Evolutionary conservation across 768 basidiomycete species (phyloP).

Genomic region (Hypholoma fasciculare): DNA sequence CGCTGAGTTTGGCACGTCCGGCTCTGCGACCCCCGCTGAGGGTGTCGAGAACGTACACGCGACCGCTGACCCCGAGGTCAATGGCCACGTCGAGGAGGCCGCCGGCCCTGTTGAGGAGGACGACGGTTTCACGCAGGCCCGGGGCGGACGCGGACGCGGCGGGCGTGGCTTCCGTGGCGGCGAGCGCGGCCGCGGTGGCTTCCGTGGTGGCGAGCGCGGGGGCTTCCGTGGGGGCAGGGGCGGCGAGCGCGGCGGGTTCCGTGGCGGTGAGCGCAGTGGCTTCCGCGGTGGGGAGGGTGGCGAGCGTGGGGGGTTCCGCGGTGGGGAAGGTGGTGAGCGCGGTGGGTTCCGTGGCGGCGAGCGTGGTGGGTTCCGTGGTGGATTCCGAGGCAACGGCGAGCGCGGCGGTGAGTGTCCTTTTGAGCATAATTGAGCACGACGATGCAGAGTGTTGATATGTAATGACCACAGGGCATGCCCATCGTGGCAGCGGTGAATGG

Average conservation of each 20-base stretch:
- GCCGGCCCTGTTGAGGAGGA: conserved; percentile 40
- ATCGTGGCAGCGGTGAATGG: conserved; percentile 29
- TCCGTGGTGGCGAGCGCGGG: conserved; percentile 31
- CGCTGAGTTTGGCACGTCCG: conserved; percentile 75
- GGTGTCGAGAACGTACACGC: conserved; percentile 3
- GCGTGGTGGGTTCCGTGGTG: conserved; percentile 37
- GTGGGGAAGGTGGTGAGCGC: conserved; percentile 26
- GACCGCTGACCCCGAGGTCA: neutral
- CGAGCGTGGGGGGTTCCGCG: conserved; percentile 30
- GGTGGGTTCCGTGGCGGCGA: conserved; percentile 28
- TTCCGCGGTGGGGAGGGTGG: conserved; percentile 36
- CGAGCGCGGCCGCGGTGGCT: conserved; percentile 42
- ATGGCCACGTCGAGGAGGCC: conserved; percentile 18
- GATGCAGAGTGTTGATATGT: neutral
- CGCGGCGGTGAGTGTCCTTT: conserved; percentile 20
- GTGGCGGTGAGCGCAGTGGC: conserved; percentile 19
- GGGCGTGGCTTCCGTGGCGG: conserved; percentile 23
- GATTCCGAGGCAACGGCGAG: conserved; percentile 42
- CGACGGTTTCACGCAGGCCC: conserved; percentile 60
- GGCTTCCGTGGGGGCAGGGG: conserved; percentile 17
- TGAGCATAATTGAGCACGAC: no score
- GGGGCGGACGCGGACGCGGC: conserved; percentile 43
- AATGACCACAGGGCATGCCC: neutral
- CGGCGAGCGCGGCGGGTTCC: conserved; percentile 9
- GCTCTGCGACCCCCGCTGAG: conserved; percentile 63